Percentiles rank a stretch among this genome's conserved stretches.
These are phyloP conservation scores for Pugionium dolabratum DNA, from an alignment of 345 rosid species.

Conservation along the genomic window DNA sequence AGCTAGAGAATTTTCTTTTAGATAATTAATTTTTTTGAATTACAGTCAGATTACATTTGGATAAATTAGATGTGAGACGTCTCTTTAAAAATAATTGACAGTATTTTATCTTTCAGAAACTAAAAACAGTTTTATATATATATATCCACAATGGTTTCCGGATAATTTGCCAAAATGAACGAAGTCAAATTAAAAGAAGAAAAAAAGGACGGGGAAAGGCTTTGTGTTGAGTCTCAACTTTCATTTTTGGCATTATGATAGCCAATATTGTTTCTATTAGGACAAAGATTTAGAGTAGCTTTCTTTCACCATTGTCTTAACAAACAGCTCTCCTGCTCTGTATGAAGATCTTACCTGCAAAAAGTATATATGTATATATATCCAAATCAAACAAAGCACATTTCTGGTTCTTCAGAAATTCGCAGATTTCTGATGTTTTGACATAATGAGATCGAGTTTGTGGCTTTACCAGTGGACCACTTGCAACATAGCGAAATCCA, in stretches of 20 bases:
- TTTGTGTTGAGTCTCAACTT: too few species aligned
- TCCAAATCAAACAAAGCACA: constrained; percentile 15
- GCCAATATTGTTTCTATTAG: neutral
- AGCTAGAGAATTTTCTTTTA: too few species aligned
- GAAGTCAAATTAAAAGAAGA: neutral
- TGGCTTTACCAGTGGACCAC: constrained; percentile 87
- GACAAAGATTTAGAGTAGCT: constrained; percentile 37
- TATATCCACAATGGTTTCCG: constrained; percentile 21
- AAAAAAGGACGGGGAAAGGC: neutral
- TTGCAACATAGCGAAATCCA: constrained; percentile 94
- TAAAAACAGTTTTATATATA: constrained; percentile 10
- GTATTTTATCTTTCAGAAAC: neutral
- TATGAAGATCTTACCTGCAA: constrained; percentile 91
- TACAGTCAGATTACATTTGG: too few species aligned
- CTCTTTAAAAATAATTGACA: too few species aligned
- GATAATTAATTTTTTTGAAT: too few species aligned
- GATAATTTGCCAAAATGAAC: neutral
- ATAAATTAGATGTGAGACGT: too few species aligned
- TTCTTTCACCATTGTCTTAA: constrained; percentile 89
- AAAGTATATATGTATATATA: neutral
- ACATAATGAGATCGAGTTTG: neutral
- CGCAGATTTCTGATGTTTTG: too few species aligned
- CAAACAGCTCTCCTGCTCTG: constrained; percentile 94
- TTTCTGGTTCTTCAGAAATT: neutral
- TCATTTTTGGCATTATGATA: too few species aligned